A percentile compares a stretch with the other conserved stretches of the same genome.
Conservation (phyloP, 805 yeast species). For the Dipodascopsis tothii region DNA sequence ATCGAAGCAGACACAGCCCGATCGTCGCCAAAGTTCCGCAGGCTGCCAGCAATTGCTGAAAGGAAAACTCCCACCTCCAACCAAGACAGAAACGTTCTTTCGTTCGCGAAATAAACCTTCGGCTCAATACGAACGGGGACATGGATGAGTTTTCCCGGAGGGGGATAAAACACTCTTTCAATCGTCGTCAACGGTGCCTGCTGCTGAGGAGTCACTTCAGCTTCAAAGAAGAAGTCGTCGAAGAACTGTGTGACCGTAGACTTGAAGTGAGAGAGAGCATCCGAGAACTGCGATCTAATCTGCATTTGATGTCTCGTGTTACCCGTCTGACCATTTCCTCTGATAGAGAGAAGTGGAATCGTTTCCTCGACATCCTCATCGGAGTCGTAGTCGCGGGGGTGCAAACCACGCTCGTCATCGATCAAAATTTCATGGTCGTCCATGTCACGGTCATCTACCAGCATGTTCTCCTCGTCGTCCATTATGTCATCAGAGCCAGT, state of each 20-base stretch:
- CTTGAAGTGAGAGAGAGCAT: background rate
- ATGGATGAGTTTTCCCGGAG: slow-evolving; percentile 80
- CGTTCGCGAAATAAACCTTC: slow-evolving; percentile 97
- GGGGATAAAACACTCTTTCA: slow-evolving; percentile 18
- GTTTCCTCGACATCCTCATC: slow-evolving; percentile 23
- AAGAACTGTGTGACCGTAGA: background rate
- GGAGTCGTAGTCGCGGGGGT: slow-evolving; percentile 5
- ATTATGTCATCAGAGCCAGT: slow-evolving; percentile 28
- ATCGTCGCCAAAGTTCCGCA: slow-evolving; percentile 74
- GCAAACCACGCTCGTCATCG: slow-evolving; percentile 19
- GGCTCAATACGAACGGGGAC: slow-evolving; percentile 97
- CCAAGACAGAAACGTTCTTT: slow-evolving; percentile 92
- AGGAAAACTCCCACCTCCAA: slow-evolving; percentile 79
- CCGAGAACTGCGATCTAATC: background rate
- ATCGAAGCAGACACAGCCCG: slow-evolving; percentile 65
- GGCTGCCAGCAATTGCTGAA: slow-evolving; percentile 80
- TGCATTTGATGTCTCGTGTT: too few relatives aligned
- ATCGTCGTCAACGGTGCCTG: background rate
- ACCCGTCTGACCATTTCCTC: background rate
- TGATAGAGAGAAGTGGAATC: slow-evolving; percentile 23
- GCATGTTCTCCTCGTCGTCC: slow-evolving; percentile 33
- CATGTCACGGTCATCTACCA: slow-evolving; percentile 22
- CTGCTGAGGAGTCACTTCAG: slow-evolving; percentile 3
- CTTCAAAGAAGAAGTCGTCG: slow-evolving; percentile 13
- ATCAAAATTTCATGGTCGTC: slow-evolving; percentile 30